Conservation (phyloP, 2,329 filamentous ascomycete species). For the Hortaea sp. region DNA sequence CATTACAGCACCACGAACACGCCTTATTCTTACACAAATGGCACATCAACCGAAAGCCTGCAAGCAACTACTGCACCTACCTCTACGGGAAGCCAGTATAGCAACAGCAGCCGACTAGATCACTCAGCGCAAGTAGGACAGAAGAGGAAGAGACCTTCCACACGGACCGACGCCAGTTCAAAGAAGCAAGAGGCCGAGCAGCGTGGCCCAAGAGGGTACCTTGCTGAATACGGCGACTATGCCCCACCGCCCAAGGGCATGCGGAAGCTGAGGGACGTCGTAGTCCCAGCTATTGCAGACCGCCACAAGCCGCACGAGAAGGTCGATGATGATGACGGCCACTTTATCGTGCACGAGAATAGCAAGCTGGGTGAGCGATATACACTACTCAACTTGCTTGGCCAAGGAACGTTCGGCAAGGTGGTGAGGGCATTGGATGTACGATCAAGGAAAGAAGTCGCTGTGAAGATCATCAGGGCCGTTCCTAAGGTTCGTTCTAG, state of each 20-base stretch:
- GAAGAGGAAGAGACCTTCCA: conserved; percentile 83
- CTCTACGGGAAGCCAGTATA: conserved; percentile 61
- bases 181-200: conserved; percentile 22
- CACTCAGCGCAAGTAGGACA: conserved; percentile 56
- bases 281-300: conserved; percentile 49
- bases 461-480: conserved; percentile 95
- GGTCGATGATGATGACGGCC: conserved; percentile 91
- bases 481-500: conserved; percentile 60
- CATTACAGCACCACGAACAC: conserved; percentile 42
- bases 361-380: conserved; percentile 82
- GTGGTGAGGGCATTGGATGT: conserved; percentile 87
- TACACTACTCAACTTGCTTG: conserved; percentile 77
- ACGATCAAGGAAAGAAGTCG: conserved; percentile 67
- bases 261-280: conserved; percentile 67
- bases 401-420: conserved; percentile 96
- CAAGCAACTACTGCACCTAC: conserved; percentile 75
- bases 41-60: conserved; percentile 35
- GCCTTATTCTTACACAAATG: conserved; percentile 64
- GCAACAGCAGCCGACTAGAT: conserved; percentile 54
- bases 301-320: conserved; percentile 43
- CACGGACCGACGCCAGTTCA: conserved; percentile 28
- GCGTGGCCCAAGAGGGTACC: conserved; percentile 19
- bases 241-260: conserved; percentile 78
- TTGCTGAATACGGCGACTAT: conserved; percentile 50
- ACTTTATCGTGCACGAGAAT: conserved; percentile 88